Base-by-base conservation (phyloP, 805 yeast species). In the Limtongia smithiae region DNA sequence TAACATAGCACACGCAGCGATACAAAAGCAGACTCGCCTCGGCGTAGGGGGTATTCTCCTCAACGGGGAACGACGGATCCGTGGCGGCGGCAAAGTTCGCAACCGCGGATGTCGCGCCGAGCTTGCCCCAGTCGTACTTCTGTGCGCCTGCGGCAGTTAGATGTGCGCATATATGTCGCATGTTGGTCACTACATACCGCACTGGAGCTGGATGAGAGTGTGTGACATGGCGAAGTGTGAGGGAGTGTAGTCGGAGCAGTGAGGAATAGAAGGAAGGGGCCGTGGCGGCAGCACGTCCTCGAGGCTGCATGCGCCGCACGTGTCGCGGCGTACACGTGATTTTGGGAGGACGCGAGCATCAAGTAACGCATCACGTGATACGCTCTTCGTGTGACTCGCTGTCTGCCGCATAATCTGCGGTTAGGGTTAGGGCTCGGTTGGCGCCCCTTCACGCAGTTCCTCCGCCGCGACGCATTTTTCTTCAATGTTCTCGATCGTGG, bases 1-100 rank as follows among this genome's bases (percentile, higher is more conserved):
- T 12, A 36, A 20, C 15, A 8, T 4, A 36, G 44, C 12, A 12
- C 12, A 44, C 15, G 41, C n/a, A 39, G n/a, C 4, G 15, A 31
- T 24, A 31, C 25, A 25, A 18, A 5, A 12, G 37, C 20, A 42
- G n/a, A n/a, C n/a, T n/a, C n/a, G n/a, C 62, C 68, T 93, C 98
- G 15, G 98, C 98, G 65, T 93, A 93, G 9, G 98, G 97, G 63
- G 81, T 79, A 33, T 74, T 45, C 61, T 83, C 90, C 58, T 85
- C 87, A 47, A 89, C 77, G 17, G 63, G 64, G 46, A 86, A 72
- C 11, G 60, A 37, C 2, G 86, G 77, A 68, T 85, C 82, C 37
- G 94, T 80, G 43, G 74, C 72, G 33, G 82, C 74, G 37, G 95
- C 94, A 65, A 81, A 91, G 65, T 77, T 82, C 3, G 98, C 98